Percentiles rank a stretch among this genome's conserved stretches.
phyloP scores from a whole-genome alignment of 1,284 basidiomycete species.

The Agaricales sp. region DNA sequence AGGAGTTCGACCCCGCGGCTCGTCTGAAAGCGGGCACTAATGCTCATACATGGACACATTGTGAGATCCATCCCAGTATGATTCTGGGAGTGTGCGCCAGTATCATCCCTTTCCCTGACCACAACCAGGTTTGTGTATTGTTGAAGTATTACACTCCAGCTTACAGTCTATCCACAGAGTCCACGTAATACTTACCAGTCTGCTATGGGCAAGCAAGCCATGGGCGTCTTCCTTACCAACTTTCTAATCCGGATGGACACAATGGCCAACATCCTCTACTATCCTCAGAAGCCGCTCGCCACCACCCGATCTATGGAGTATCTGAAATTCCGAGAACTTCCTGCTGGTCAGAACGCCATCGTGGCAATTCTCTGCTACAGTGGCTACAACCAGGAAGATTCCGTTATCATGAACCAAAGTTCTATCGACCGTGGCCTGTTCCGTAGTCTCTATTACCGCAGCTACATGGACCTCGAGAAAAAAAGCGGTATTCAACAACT shows the following conservation, averaged over 20 bases:
- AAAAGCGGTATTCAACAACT: constrained; percentile 87
- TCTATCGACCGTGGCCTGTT: constrained; percentile 97
- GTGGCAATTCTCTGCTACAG: constrained; percentile 99
- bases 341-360: constrained; percentile 96
- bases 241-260: constrained; percentile 97
- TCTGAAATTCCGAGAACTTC: constrained; percentile 93
- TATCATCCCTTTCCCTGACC: constrained; percentile 99
- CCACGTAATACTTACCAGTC: constrained; percentile 99
- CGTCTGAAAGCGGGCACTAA: constrained; percentile 76
- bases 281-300: constrained; percentile 97
- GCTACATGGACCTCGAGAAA: constrained; percentile 98
- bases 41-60: constrained; percentile 94
- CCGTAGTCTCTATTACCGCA: constrained; percentile 97
- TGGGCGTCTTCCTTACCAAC: constrained; percentile 97
- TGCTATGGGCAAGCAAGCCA: constrained; percentile 99
- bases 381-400: constrained; percentile 99
- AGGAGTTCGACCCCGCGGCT: constrained; percentile 78
- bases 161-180: constrained; percentile 43
- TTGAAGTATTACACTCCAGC: background rate
- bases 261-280: constrained; percentile 98
- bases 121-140: constrained; percentile 74
- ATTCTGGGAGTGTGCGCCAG: constrained; percentile 97
- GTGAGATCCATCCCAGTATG: constrained; percentile 99
- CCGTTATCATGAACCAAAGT: constrained; percentile 99
- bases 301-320: constrained; percentile 99